Conservation (phyloP, 352 stramenopile genomes). For the Pythium guiyangense region DNA sequence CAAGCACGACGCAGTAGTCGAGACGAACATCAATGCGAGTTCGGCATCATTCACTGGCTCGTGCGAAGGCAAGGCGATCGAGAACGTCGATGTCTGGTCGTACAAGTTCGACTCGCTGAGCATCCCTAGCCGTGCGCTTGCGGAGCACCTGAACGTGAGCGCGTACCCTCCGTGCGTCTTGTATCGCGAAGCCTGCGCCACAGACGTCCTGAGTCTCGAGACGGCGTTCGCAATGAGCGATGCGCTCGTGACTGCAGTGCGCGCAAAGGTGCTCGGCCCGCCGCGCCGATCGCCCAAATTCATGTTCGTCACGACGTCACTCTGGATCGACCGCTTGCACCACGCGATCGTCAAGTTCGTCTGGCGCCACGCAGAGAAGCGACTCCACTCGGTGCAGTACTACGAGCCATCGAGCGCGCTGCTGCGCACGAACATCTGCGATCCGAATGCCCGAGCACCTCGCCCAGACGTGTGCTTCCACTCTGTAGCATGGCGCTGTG, state of each 20-base stretch:
- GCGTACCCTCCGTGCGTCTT: slow-evolving; percentile 6
- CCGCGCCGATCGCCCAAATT: not conserved
- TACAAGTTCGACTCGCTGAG: slow-evolving; percentile 38
- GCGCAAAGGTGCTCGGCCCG: not conserved
- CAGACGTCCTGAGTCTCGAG: slow-evolving; percentile 11
- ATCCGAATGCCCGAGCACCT: too few relatives aligned
- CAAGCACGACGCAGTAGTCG: not conserved
- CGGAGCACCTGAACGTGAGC: slow-evolving; percentile 11
- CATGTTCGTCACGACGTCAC: slow-evolving; percentile 24
- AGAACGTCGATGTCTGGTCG: slow-evolving; percentile 17
- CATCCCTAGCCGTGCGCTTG: slow-evolving; percentile 13
- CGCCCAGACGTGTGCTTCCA: too few relatives aligned
- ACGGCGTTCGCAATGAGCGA: slow-evolving; percentile 31
- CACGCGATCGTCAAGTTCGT: slow-evolving; percentile 20
- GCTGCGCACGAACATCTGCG: slow-evolving; percentile 21
- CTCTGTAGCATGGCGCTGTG: too few relatives aligned
- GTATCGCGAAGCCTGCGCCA: slow-evolving; percentile 7
- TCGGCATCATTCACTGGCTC: slow-evolving; percentile 8
- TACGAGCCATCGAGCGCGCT: slow-evolving; percentile 4
- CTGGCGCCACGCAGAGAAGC: slow-evolving; percentile 16
- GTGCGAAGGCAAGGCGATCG: slow-evolving; percentile 5
- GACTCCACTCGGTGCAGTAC: slow-evolving; percentile 24
- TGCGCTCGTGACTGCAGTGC: slow-evolving; percentile 18
- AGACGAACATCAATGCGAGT: slow-evolving; percentile 1
- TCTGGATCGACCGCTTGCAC: slow-evolving; percentile 37